phyloP scores from a whole-genome alignment of 257 asterid species.

The Mitragyna speciosa region DNA sequence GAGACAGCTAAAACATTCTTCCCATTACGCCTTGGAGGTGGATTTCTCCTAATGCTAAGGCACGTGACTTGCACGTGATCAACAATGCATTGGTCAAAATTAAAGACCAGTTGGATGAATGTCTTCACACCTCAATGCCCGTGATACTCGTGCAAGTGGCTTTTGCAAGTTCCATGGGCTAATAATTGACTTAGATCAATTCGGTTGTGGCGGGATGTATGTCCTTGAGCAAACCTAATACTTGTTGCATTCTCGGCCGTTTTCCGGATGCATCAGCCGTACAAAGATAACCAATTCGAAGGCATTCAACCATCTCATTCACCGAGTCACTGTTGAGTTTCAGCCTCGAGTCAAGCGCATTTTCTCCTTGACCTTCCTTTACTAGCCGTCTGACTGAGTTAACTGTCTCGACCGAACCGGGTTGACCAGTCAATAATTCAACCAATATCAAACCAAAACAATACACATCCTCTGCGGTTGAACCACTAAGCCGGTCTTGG shows the following conservation, averaged over 20 bases:
- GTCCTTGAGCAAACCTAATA: slow-evolving; percentile 79
- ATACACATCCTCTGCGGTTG: slow-evolving; percentile 68
- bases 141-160: neutral
- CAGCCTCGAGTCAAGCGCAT: slow-evolving; percentile 64
- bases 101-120: neutral
- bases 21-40: neutral
- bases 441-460: slow-evolving; percentile 66
- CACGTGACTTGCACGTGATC: slow-evolving; percentile 19
- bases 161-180: neutral
- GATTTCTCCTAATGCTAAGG: neutral
- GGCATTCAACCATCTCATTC: slow-evolving; percentile 82
- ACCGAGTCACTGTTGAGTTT: slow-evolving; percentile 48
- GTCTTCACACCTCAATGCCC: neutral
- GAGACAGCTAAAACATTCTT: neutral
- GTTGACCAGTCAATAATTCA: slow-evolving; percentile 65
- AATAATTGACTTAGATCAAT: slow-evolving; percentile 17
- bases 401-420: slow-evolving; percentile 42
- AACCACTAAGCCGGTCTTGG: slow-evolving; percentile 33
- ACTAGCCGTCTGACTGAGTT: slow-evolving; percentile 58
- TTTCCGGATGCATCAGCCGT: slow-evolving; percentile 75
- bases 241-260: slow-evolving; percentile 90
- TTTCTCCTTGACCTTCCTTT: slow-evolving; percentile 56
- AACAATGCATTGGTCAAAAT: neutral
- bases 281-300: slow-evolving; percentile 82
- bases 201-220: slow-evolving; percentile 39